Base-by-base conservation (phyloP, 2,329 filamentous ascomycete genomes). In the Ilyonectria mors-panacis region DNA sequence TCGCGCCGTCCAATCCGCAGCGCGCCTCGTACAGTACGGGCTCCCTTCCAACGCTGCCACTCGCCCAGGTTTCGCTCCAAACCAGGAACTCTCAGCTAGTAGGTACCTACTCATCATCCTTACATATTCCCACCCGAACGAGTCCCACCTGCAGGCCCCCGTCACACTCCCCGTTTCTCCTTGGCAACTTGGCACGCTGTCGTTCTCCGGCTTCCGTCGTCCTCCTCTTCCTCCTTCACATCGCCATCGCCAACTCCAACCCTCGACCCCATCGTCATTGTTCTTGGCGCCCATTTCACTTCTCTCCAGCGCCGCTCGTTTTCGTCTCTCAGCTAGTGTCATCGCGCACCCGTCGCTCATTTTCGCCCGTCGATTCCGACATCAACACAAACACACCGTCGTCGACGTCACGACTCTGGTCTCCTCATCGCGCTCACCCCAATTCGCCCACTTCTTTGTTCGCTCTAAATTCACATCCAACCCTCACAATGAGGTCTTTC, bases 401-500 rank as follows among this genome's bases (percentile, higher is more conserved):
- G 7, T 19, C 48, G 62, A 69, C 73, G 7, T 62, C 65, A 55
- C 50, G n/a, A 35, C 50, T 35, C 50, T 53, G 9, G 30, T 61
- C 69, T 48, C 37, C 33, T 58, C 39, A 39, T 26, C 21, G 51
- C 47, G 44, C 48, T 54, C 44, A 47, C 23, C 33, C 47, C 58
- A 45, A 54, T 58, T 45, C 19, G 56, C 59, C 62, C 53, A 50
- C 19, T 59, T 48, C 37, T 23, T 50, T 67, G 44, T 59, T 73
- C 65, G 58, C 66, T 70, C 26, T 50, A 56, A 56, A 28, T n/a
- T 51, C 33, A 35, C 50, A 15, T 9, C 23, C 54, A 19, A 28
- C 28, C 50, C 15, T n/a, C 63, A 66, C 39, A 2, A 78, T 78
- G 76, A 77, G 69, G 56, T 73, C 69, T 2, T 63, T 71, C 21